Evolutionary conservation across 495 filamentous ascomycete genomes (phyloP), one percentile per base, ranked within the genome.

Genomic region (Aspergillus campestris): DNA sequence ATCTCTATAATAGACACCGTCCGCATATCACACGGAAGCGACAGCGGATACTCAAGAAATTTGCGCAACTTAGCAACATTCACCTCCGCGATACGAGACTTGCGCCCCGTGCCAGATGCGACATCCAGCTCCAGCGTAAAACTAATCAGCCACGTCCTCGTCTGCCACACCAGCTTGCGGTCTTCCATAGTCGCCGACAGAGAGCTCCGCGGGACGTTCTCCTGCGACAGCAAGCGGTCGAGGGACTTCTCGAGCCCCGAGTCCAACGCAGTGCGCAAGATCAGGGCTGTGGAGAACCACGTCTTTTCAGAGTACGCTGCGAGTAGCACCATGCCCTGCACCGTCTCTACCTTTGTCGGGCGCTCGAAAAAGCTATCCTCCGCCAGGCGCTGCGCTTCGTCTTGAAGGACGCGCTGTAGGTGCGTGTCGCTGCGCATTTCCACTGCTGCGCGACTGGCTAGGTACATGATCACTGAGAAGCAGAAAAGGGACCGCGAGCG

Each of bases 231-330:
- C 35, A 70, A 46, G 6, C 58, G 62, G 28, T 70, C 67, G 5
- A 70, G 44, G 0, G 67, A 70, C 38, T 68, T 69, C 45, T 70
- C 67, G 6, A 70, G 52, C 0, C 67, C 67, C 24, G 65, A 67
- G 37, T 70, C 67, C 31, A 70, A 47, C 0, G 67, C 67, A 1
- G 67, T 70, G 13, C 67, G 61, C 15, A 70, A 48, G 40, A 70
- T 70, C 6, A 70, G 61, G 7, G 67, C 67, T 2, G 61, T 70
- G 3, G 67, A 70, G 42, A 70, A 70, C 67, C 67, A 70, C 0
- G 67, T 69, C 34, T 70, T 70, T 47, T 70, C 67, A 0, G 67
- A 70, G 18, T 70, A 70, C 7, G 67, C 67, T 7, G 67, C 67
- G 0, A 70, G 55, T 5, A 70, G 55, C 38, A 70, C 64, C 67